Evolutionary conservation across 345 rosid genomes (phyloP).

Genomic region (Odontarrhena argentea): DNA sequence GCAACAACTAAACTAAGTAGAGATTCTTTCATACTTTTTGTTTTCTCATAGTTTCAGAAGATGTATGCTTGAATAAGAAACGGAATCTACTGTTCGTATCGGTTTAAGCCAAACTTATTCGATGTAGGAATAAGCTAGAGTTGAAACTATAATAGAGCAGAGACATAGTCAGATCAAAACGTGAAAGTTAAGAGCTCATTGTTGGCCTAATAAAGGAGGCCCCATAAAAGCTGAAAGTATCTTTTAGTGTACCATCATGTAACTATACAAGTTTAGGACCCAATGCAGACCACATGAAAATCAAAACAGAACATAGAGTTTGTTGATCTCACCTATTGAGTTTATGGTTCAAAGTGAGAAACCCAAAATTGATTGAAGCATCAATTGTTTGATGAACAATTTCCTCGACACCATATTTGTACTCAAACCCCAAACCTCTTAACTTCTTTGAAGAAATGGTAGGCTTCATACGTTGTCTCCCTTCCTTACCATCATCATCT

Average conservation of each 20-base stretch:
- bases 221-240: too few species aligned
- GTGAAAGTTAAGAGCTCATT: too few species aligned
- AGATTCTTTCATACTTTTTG: neutral
- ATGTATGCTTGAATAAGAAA: too few species aligned
- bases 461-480: conserved; percentile 40
- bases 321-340: conserved; percentile 15
- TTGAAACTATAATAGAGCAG: too few species aligned
- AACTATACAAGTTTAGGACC: too few species aligned
- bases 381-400: conserved; percentile 53
- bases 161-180: too few species aligned
- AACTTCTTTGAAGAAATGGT: conserved; percentile 75
- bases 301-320: neutral
- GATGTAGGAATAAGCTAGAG: too few species aligned
- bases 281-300: neutral
- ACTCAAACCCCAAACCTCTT: conserved; percentile 62
- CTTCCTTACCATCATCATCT: conserved; percentile 38
- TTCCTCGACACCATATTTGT: conserved; percentile 57
- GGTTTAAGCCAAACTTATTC: too few species aligned
- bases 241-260: too few species aligned
- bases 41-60: too few species aligned
- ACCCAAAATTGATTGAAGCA: conserved; percentile 45
- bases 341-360: conserved; percentile 33
- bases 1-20: conserved; percentile 14
- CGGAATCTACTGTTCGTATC: too few species aligned
- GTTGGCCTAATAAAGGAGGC: too few species aligned